phyloP scores from a whole-genome alignment of 2,329 filamentous ascomycete species.

The Penicillium sp. region DNA sequence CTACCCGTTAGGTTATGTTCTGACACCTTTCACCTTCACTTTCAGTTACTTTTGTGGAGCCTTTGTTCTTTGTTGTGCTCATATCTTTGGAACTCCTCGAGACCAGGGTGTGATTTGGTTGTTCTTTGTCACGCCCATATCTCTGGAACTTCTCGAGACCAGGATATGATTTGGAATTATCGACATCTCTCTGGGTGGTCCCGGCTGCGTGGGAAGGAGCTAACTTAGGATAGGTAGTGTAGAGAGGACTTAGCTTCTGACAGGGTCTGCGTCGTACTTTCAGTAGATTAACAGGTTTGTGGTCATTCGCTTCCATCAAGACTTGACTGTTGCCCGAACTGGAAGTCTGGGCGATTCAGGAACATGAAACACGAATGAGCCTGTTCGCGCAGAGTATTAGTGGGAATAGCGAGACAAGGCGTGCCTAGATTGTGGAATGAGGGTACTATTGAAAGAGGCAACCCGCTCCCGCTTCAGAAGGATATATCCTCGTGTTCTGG shows the following conservation, averaged over 20 bases:
- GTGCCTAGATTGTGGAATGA: not conserved
- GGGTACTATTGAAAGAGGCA: conserved; percentile 4
- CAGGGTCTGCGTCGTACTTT: not conserved
- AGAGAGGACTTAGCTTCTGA: not conserved
- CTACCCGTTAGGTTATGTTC: not conserved
- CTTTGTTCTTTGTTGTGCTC: conserved; percentile 2
- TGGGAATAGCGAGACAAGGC: not conserved
- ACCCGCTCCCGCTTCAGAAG: not conserved
- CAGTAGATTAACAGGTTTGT: not conserved
- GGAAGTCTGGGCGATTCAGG: not conserved
- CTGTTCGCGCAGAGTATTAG: not conserved
- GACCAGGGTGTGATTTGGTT: not conserved
- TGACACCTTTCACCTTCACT: not conserved
- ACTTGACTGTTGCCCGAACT: not conserved
- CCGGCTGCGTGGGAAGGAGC: no score
- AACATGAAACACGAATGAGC: not conserved
- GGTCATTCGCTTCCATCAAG: not conserved
- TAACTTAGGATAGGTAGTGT: no score
- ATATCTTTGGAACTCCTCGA: conserved; percentile 1
- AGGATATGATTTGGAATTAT: not conserved
- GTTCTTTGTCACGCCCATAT: not conserved
- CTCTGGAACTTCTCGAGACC: conserved; percentile 4
- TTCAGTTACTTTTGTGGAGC: not conserved
- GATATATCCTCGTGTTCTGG: not conserved
- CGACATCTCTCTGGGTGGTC: not conserved